Evolutionary conservation across 495 filamentous ascomycete species (phyloP).

Genomic region (Aspergillus indologenus): DNA sequence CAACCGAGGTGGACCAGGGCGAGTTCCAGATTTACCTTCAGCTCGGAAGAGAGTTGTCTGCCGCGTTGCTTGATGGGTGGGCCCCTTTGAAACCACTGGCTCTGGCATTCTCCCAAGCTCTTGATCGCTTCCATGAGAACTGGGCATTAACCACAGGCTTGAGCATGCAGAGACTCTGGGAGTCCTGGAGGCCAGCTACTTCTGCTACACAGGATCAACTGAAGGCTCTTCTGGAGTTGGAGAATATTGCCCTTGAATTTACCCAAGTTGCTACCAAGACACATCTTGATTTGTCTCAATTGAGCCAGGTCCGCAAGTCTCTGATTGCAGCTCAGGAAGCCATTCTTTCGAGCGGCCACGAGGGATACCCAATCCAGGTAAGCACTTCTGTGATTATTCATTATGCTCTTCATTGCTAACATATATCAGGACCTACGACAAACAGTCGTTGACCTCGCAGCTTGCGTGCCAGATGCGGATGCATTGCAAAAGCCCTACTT

Average conservation of each 20-base stretch:
- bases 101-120: conserved; percentile 33
- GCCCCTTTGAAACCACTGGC: conserved; percentile 31
- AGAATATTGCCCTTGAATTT: conserved; percentile 70
- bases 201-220: conserved; percentile 51
- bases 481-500: conserved; percentile 48
- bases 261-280: conserved; percentile 53
- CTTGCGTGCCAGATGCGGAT: conserved; percentile 36
- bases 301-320: conserved; percentile 41
- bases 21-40: conserved; percentile 55
- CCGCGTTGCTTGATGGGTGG: conserved; percentile 27
- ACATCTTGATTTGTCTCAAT: conserved; percentile 38
- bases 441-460: conserved; percentile 56
- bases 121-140: conserved; percentile 45
- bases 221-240: conserved; percentile 53
- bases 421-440: conserved; percentile 43
- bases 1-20: conserved; percentile 49
- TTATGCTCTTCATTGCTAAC: conserved; percentile 14
- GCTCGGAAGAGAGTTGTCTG: conserved; percentile 38
- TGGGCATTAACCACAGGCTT: conserved; percentile 69
- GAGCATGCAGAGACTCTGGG: conserved; percentile 85
- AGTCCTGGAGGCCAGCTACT: conserved; percentile 62
- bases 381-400: conserved; percentile 9
- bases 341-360: conserved; percentile 39
- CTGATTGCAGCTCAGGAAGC: conserved; percentile 42
- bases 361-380: conserved; percentile 34